Percentiles rank a stretch among this genome's conserved stretches.
Evolutionary conservation across 208 protist genomes (phyloP).

Genomic region (Leishmania major): DNA sequence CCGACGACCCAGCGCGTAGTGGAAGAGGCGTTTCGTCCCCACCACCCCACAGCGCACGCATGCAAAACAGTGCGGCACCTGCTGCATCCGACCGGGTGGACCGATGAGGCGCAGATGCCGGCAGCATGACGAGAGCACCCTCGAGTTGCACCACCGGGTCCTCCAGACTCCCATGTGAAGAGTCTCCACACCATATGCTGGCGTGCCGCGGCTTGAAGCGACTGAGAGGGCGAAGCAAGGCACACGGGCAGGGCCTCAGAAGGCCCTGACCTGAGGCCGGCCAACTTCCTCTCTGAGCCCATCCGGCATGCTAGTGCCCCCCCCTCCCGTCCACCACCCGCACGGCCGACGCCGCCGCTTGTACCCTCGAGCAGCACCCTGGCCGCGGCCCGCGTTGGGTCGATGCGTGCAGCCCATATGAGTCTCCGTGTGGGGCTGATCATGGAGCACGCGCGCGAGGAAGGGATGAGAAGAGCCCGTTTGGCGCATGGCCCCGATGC

Average conservation of each 20-base stretch:
- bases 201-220: too few species aligned
- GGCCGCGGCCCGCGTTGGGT: neutral
- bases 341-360: neutral
- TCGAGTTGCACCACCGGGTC: neutral
- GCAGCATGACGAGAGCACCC: neutral
- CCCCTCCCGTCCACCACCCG: neutral
- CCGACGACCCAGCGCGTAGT: neutral
- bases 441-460: neutral
- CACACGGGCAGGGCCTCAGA: too few species aligned
- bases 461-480: neutral
- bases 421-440: neutral
- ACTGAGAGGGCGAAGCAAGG: too few species aligned
- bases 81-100: neutral
- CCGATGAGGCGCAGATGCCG: neutral
- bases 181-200: neutral
- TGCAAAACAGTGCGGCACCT: neutral
- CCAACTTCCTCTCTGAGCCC: neutral
- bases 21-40: too few species aligned
- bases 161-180: neutral
- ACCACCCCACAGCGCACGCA: neutral
- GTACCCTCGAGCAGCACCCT: neutral
- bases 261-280: neutral
- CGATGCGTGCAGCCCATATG: neutral
- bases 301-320: neutral
- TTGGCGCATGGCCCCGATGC: too few species aligned